phyloP scores from a whole-genome alignment of 768 basidiomycete genomes.

The Dacryopinax primogenitus region DNA sequence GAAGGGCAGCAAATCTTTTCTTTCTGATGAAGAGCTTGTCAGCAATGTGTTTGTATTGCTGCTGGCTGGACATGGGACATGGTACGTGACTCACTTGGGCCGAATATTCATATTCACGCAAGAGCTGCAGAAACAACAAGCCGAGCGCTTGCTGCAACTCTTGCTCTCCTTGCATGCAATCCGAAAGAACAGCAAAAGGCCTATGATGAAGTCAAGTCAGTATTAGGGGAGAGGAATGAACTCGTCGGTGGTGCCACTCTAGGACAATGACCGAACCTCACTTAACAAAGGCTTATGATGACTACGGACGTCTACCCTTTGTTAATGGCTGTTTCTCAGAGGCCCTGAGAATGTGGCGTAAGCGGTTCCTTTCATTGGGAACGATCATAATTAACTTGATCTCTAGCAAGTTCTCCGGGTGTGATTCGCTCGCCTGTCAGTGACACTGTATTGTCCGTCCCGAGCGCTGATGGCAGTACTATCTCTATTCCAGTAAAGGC shows the following conservation, averaged over 20 bases:
- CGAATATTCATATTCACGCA: background rate
- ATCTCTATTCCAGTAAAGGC: background rate
- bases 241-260: slow-evolving; percentile 16
- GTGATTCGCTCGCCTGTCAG: slow-evolving; percentile 26
- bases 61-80: slow-evolving; percentile 18
- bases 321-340: slow-evolving; percentile 23
- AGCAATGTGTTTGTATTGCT: slow-evolving; percentile 17
- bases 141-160: slow-evolving; percentile 26
- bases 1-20: background rate
- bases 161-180: slow-evolving; percentile 26
- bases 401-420: slow-evolving; percentile 24
- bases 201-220: slow-evolving; percentile 24
- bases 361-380: slow-evolving; percentile 12
- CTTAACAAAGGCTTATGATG: slow-evolving; percentile 16
- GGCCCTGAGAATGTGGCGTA: slow-evolving; percentile 28
- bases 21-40: slow-evolving; percentile 9
- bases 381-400: background rate
- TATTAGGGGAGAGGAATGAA: slow-evolving; percentile 19
- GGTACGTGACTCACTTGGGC: background rate
- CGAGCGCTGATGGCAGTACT: slow-evolving; percentile 4
- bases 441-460: slow-evolving; percentile 21
- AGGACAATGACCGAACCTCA: slow-evolving; percentile 9
- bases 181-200: slow-evolving; percentile 26
- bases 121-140: slow-evolving; percentile 28
- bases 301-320: slow-evolving; percentile 25